phyloP scores from a whole-genome alignment of 192 early-diverging fungal species.

The Linderina pennispora region DNA sequence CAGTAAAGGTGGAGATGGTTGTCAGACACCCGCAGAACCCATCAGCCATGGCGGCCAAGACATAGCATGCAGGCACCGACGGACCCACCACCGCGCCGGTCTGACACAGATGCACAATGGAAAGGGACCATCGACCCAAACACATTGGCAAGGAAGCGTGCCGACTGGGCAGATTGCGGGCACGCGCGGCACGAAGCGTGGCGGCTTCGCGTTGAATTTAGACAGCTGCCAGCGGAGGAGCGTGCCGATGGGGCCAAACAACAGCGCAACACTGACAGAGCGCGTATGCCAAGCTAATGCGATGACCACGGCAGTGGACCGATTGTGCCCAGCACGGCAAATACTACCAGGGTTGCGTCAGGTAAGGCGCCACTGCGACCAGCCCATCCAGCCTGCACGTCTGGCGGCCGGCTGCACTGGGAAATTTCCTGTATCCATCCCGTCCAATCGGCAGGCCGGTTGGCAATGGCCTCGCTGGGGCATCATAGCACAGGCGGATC shows the following conservation, averaged over 20 bases:
- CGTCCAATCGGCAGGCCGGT: slow-evolving; percentile 2
- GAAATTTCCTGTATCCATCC: slow-evolving; percentile 17
- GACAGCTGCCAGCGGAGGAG: slow-evolving; percentile 38
- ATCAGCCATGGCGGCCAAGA: slow-evolving; percentile 35
- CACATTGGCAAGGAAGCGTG: slow-evolving; percentile 39
- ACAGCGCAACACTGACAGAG: slow-evolving; percentile 29
- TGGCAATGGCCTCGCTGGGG: neutral
- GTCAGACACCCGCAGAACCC: slow-evolving; percentile 67
- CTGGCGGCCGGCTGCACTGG: neutral
- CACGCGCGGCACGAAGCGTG: slow-evolving; percentile 1
- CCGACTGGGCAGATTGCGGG: slow-evolving; percentile 12
- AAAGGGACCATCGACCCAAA: slow-evolving; percentile 21
- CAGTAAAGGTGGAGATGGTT: slow-evolving; percentile 58
- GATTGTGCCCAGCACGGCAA: slow-evolving; percentile 2
- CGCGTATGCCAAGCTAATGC: slow-evolving; percentile 22
- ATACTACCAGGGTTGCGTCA: slow-evolving; percentile 10
- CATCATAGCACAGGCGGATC: slow-evolving; percentile 4
- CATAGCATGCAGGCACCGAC: slow-evolving; percentile 25
- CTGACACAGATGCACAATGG: slow-evolving; percentile 26
- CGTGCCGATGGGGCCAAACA: slow-evolving; percentile 33
- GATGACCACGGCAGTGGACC: slow-evolving; percentile 16
- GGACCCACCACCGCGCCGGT: slow-evolving; percentile 30
- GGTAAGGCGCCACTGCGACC: slow-evolving; percentile 20
- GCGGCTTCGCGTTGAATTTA: slow-evolving; percentile 14
- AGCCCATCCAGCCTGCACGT: slow-evolving; percentile 22